Percentiles rank a stretch among this genome's conserved stretches.
Evolutionary conservation across 805 yeast genomes (phyloP).

Genomic region (Monosporozyma siamensis): DNA sequence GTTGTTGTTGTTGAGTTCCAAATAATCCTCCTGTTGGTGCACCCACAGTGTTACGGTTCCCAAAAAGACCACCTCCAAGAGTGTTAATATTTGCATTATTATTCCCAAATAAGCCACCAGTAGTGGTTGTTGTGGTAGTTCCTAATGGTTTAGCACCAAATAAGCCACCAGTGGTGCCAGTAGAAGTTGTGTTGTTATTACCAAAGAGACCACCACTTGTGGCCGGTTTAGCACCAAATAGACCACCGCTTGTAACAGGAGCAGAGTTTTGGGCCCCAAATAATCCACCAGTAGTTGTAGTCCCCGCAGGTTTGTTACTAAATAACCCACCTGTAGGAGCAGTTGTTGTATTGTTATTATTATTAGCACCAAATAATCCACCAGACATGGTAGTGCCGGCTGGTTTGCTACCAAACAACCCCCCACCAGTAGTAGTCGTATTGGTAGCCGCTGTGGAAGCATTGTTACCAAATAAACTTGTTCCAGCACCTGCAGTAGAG

Average conservation of each 20-base stretch:
- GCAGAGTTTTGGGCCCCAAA: conserved; percentile 8
- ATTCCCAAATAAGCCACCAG: background rate
- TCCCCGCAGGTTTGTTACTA: conserved; percentile 3
- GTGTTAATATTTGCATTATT: conserved; percentile 4
- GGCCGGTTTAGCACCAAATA: conserved; percentile 15
- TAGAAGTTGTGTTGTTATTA: conserved; percentile 12
- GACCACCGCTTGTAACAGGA: conserved; percentile 13
- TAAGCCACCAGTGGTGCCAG: conserved; percentile 11
- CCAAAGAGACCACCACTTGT: conserved; percentile 29
- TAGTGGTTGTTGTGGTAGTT: background rate
- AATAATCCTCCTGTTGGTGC: conserved; percentile 1
- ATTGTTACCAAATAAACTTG: conserved; percentile 14
- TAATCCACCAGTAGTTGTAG: conserved; percentile 1
- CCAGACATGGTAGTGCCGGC: conserved; percentile 3
- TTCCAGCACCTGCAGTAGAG: too few species aligned
- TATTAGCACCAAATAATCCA: conserved; percentile 12
- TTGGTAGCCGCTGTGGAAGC: background rate
- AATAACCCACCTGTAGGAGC: conserved; percentile 4
- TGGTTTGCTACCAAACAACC: conserved; percentile 25
- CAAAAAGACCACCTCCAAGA: conserved; percentile 8
- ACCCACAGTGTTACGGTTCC: too few species aligned
- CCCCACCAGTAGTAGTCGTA: conserved; percentile 18
- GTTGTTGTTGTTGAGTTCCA: conserved; percentile 3
- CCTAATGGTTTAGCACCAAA: conserved; percentile 16
- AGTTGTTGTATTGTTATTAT: background rate